Evolutionary conservation across 2,329 filamentous ascomycete genomes (phyloP).

Genomic region (Zopfia rhizophila): DNA sequence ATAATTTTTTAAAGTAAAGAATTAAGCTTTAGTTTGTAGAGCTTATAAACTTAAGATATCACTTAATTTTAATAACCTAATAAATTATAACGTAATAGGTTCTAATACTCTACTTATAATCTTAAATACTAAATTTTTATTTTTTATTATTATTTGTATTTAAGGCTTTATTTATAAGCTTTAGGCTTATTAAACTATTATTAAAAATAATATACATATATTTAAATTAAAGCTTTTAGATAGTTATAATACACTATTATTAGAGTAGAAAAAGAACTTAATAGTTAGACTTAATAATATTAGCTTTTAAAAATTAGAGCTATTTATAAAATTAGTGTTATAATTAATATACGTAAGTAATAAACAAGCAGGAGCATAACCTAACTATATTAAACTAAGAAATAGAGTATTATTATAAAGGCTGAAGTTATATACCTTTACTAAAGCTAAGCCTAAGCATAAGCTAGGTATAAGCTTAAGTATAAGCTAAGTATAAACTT

Average conservation of each 20-base stretch:
- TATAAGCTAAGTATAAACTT: no score
- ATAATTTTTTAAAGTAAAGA: constrained; percentile 26
- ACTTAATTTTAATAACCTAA: constrained; percentile 16
- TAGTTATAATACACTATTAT: constrained; percentile 11
- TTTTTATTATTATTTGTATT: constrained; percentile 36
- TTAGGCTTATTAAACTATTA: constrained; percentile 27
- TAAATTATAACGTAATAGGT: constrained; percentile 6
- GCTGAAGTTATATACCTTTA: no score
- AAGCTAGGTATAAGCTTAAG: no score
- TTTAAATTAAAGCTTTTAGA: constrained; percentile 19
- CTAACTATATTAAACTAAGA: no score
- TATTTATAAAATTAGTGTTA: constrained; percentile 11
- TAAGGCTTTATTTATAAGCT: constrained; percentile 34
- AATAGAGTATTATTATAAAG: no score
- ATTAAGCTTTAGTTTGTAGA: constrained; percentile 23
- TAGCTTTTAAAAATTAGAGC: constrained; percentile 2
- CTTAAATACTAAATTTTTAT: constrained; percentile 11
- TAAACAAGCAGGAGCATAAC: no score
- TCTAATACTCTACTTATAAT: constrained; percentile 9
- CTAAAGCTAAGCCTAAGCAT: no score
- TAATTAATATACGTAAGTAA: no score
- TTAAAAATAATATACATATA: constrained; percentile 18
- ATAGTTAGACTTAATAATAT: constrained; percentile 16
- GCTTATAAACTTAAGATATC: constrained; percentile 23
- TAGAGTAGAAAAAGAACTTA: constrained; percentile 12